Conservation (phyloP, 2,329 filamentous ascomycete genomes). For the Karstenula rhodostoma region DNA sequence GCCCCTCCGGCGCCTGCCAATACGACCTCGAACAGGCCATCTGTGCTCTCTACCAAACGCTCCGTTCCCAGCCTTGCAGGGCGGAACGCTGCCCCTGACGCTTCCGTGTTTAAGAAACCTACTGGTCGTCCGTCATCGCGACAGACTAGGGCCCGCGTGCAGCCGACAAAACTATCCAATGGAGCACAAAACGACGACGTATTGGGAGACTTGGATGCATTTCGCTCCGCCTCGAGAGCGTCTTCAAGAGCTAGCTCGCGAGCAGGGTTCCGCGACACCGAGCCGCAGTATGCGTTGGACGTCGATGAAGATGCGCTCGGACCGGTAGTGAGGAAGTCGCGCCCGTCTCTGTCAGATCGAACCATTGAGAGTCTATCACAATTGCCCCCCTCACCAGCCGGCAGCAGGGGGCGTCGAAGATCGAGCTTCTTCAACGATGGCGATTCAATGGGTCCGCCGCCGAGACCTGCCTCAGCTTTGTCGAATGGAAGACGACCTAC, state of each 20-base stretch:
- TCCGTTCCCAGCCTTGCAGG: conserved; percentile 29
- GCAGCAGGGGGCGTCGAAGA: conserved; percentile 66
- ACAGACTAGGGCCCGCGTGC: conserved; percentile 35
- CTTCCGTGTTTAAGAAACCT: conserved; percentile 48
- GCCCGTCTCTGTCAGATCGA: conserved; percentile 76
- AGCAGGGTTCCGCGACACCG: conserved; percentile 45
- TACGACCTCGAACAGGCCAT: conserved; percentile 31
- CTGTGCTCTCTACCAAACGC: conserved; percentile 34
- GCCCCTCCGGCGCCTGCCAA: conserved; percentile 27
- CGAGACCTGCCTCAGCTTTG: conserved; percentile 70
- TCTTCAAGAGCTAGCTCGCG: conserved; percentile 51
- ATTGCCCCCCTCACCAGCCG: conserved; percentile 75
- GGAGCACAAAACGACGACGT: conserved; percentile 46
- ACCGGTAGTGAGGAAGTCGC: conserved; percentile 47
- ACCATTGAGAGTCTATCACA: conserved; percentile 85
- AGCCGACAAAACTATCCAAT: conserved; percentile 19
- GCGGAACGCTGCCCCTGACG: conserved; percentile 32
- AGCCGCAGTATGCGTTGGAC: conserved; percentile 30
- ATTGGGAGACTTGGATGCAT: conserved; percentile 53
- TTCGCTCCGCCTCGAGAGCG: conserved; percentile 52
- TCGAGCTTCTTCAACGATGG: conserved; percentile 77
- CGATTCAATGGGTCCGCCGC: conserved; percentile 67
- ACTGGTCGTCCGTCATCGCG: conserved; percentile 46
- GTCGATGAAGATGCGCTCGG: conserved; percentile 25
- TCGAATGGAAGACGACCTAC: conserved; percentile 58